Percentiles rank a stretch among this genome's conserved stretches.
These are phyloP conservation scores for Calonectria ilicicola DNA, from an alignment of 2,329 filamentous ascomycete genomes.

Conservation along the genomic window DNA sequence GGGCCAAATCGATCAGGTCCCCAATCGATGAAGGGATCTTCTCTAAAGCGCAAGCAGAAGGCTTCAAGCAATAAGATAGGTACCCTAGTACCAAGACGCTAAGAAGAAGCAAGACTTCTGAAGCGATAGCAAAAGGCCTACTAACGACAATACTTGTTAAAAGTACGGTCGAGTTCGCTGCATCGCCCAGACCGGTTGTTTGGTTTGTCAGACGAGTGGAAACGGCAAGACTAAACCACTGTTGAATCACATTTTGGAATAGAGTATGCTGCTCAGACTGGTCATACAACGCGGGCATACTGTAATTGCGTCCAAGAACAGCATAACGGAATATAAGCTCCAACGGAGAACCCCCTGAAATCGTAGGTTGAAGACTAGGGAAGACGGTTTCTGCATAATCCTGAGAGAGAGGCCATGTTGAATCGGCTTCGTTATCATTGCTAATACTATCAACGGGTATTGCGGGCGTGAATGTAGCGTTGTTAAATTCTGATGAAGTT, in stretches of 20 bases:
- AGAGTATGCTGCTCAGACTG: neutral
- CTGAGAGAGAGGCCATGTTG: neutral
- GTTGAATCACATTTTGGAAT: neutral
- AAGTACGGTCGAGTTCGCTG: neutral
- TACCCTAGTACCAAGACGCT: neutral
- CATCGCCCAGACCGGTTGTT: neutral
- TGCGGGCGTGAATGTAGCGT: neutral
- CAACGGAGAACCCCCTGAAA: no score
- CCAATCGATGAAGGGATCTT: neutral
- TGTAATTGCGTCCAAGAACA: neutral
- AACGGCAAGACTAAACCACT: neutral
- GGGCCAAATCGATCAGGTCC: neutral
- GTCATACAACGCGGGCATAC: neutral
- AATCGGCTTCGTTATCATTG: neutral
- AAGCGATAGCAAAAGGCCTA: neutral
- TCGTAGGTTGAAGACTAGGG: no score
- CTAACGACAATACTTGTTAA: neutral
- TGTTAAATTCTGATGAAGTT: neutral
- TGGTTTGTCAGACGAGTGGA: neutral
- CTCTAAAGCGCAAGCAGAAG: neutral
- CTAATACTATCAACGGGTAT: neutral
- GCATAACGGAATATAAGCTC: neutral
- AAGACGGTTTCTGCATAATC: no score
- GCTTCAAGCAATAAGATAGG: neutral
- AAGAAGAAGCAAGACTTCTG: neutral